Percentiles rank a stretch among this genome's conserved stretches.
phyloP scores from a whole-genome alignment of 768 basidiomycete genomes.

The Serpula lacrymans region DNA sequence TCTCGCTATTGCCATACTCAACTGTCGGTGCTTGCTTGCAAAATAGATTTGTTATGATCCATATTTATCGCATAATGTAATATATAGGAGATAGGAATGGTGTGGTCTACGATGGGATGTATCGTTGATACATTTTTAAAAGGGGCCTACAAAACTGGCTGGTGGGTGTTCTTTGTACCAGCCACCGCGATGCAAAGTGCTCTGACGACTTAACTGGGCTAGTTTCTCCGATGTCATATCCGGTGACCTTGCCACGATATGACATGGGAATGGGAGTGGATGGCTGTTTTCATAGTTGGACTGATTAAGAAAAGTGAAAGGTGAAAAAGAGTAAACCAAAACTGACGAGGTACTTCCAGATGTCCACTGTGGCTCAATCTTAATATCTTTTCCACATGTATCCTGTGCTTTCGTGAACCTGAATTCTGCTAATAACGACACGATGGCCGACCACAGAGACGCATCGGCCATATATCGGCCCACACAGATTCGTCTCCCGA shows the following conservation, averaged over 20 bases:
- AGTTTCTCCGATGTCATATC: conserved; percentile 13
- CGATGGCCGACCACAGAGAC: conserved; percentile 29
- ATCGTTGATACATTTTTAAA: too few species aligned
- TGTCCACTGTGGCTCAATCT: conserved; percentile 23
- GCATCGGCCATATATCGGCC: conserved; percentile 28
- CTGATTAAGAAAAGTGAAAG: not conserved
- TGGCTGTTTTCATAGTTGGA: conserved; percentile 17
- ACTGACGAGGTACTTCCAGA: conserved; percentile 27
- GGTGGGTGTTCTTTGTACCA: too few species aligned
- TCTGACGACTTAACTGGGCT: too few species aligned
- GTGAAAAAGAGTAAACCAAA: too few species aligned
- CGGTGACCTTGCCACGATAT: conserved; percentile 18
- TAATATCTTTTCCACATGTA: conserved; percentile 19
- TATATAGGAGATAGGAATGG: too few species aligned
- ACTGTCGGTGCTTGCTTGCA: too few species aligned
- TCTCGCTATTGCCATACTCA: too few species aligned
- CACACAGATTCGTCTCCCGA: conserved; percentile 27
- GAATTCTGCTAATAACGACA: conserved; percentile 25
- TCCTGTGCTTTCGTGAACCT: conserved; percentile 27
- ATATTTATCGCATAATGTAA: too few species aligned
- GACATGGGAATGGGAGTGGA: conserved; percentile 25
- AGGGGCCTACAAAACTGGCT: too few species aligned
- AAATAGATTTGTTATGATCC: too few species aligned
- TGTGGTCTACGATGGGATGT: too few species aligned
- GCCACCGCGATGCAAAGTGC: too few species aligned